Evolutionary conservation across 768 basidiomycete species (phyloP), one percentile per base, ranked within the genome.

Genomic region (Ramaria sp.): DNA sequence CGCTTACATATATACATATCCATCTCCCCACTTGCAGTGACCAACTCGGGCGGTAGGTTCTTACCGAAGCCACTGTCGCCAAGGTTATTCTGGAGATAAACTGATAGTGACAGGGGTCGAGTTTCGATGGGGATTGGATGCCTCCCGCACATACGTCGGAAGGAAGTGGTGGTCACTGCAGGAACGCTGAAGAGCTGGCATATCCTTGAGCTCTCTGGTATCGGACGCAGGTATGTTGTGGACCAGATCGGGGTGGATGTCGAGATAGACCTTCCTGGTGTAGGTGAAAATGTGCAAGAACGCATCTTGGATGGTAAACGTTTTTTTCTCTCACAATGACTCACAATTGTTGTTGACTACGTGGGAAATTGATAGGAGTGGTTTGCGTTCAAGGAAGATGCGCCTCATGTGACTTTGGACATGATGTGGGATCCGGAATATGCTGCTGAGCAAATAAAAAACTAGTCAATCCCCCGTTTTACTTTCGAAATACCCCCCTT

Each of bases 211-310:
- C 65, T 82, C 2, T 84, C 82, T 0, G 85, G 88, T 5, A 82
- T 93, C 52, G 88, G 88, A 2, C 71, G 75, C 0, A 59, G 62
- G 2, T 62, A 66, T 0, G 59, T 83, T 37, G 67, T 88, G 37
- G 61, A 73, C 37, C 67, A 66, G 32, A 67, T 76, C 50, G 71
- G 70, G 12, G 74, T 90, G 27, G 60, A 66, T 7, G 69, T 72
- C 56, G 48, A 78, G 25, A 72, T 85, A 12, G 78, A 86, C 51
- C 75, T 89, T 13, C 84, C 85, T 0, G 83, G 82, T n/a, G 88
- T 93, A 0, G 88, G 88, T 10, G 82, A 84, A 62, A 78, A 87
- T 58, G 58, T 74, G 47, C 75, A 76, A 61, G 73, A 78, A 55
- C 73, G 80, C 55, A 52, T 62, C 49, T 63, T 60, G 18, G 34